A percentile compares a stretch with the other conserved stretches of the same genome.
Conservation (phyloP, 1,284 basidiomycete genomes). For the Melampsora occidentalis region DNA sequence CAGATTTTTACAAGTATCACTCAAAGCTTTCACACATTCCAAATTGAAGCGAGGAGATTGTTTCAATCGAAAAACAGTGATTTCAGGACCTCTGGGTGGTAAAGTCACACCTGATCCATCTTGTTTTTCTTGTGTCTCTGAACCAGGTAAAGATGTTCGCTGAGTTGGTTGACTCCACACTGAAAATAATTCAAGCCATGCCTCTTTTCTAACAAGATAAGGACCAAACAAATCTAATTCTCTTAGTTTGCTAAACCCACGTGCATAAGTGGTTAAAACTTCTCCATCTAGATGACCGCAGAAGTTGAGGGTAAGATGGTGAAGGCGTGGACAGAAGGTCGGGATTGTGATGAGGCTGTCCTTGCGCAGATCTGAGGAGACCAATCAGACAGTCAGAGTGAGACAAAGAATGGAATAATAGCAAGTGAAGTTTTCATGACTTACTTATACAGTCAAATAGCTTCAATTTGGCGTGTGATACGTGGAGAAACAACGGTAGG, state of each 20-base stretch:
- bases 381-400: constrained; percentile 26
- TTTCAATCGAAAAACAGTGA: constrained; percentile 44
- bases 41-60: constrained; percentile 78
- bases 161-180: constrained; percentile 2
- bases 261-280: constrained; percentile 66
- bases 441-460: constrained; percentile 88
- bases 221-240: constrained; percentile 80
- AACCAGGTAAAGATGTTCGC: constrained; percentile 24
- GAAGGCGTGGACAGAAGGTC: constrained; percentile 75
- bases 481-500: constrained; percentile 76
- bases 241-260: constrained; percentile 65
- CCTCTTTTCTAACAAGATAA: constrained; percentile 64
- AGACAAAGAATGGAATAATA: too few species aligned
- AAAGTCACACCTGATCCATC: neutral
- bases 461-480: constrained; percentile 66
- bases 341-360: constrained; percentile 67
- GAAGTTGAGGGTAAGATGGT: constrained; percentile 71
- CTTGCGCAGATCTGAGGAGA: constrained; percentile 63
- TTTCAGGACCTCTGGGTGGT: constrained; percentile 9
- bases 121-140: neutral
- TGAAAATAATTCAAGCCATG: constrained; percentile 3
- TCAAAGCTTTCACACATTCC: constrained; percentile 66
- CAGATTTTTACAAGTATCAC: constrained; percentile 64
- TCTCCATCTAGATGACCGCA: constrained; percentile 79
- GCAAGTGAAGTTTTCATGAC: constrained; percentile 50